A percentile compares a stretch with the other conserved stretches of the same genome.
Evolutionary conservation across 768 basidiomycete species (phyloP).

Genomic region (Rhodotorula babjevae): DNA sequence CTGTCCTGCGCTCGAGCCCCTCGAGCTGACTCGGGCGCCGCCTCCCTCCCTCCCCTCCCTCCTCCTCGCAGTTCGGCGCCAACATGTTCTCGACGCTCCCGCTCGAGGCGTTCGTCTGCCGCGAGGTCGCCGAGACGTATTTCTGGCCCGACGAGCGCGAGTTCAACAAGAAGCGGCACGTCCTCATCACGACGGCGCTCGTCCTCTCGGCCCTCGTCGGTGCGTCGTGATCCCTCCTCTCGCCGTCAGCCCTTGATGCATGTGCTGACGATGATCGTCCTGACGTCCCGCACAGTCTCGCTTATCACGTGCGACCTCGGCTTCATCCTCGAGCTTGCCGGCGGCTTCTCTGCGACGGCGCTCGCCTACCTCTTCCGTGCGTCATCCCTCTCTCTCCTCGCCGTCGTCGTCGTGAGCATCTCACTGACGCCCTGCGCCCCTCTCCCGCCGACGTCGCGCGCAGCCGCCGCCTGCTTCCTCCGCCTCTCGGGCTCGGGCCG

Average conservation of each 20-base stretch:
- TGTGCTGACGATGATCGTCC: too few relatives aligned
- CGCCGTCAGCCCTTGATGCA: too few relatives aligned
- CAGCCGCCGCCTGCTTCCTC: conserved; percentile 71
- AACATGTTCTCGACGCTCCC: conserved; percentile 96
- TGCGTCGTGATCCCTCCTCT: conserved; percentile 44
- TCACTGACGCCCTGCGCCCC: background rate
- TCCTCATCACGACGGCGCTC: conserved; percentile 84
- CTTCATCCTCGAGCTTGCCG: conserved; percentile 96
- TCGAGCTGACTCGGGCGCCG: background rate
- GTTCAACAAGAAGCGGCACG: conserved; percentile 70
- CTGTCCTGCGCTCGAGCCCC: too few relatives aligned
- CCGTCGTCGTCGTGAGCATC: too few relatives aligned
- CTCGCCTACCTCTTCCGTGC: conserved; percentile 77
- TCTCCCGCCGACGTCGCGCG: conserved; percentile 42
- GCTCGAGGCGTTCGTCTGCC: conserved; percentile 85
- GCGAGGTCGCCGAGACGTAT: conserved; percentile 94
- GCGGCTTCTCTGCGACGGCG: conserved; percentile 64
- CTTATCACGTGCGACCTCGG: conserved; percentile 92
- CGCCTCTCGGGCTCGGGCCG: conserved; percentile 53
- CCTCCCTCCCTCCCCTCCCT: too few relatives aligned
- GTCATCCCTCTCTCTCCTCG: conserved; percentile 2
- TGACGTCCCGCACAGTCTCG: conserved; percentile 68
- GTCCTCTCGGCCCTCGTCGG: conserved; percentile 75
- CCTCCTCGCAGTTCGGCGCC: conserved; percentile 32
- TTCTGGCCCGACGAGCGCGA: conserved; percentile 78